Base-by-base conservation (phyloP, 1,139 yeast genomes). In the Pichia sp. region DNA sequence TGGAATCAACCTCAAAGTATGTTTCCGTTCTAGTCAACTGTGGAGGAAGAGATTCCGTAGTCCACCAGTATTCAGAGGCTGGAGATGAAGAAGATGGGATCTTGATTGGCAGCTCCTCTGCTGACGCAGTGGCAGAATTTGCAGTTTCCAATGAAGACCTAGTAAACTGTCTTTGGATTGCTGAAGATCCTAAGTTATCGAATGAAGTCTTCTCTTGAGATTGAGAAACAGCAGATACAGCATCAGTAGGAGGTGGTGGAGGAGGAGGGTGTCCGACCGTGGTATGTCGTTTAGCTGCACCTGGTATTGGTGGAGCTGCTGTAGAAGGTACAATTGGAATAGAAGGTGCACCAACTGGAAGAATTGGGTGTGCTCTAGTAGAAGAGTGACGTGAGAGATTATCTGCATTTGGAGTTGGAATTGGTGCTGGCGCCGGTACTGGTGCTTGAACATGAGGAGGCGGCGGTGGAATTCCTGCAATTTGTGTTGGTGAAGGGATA, bases 1-100 rank as follows among this genome's bases (percentile, higher is more conserved):
- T 73, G 27, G 82, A 80, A 53, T 90, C 97, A 31, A 84, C 78
- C 66, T 90, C 96, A 68, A 72, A 83, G 12, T 80, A 71, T 52
- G 81, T 67, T 43, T 85, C 83, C 53, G 71, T 75, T 46, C 72
- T 71, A 4, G 56, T 10, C 24, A 86, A 70, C 7, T 75, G 71
- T 0, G 81, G 78, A 1, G 97, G 97, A 10, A 85, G 73, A 4
- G 78, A 79, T 38, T 78, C 75, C 9, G 73, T 73, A 10, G 81
- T 63, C 92, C 92, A 87, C 95, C 95, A 88, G 40, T 71, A 72
- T 45, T 48, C 57, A 16, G 42, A 33, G 5, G 59, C 53, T 40
- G 59, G 53, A 55, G 50, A 20, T 66, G 42, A 42, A 20, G 45
- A 42, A 20, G 27, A 27, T 42, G 45, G 30, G 17, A 42, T 42